These are phyloP conservation scores for Talaromyces proteolyticus DNA, from an alignment of 495 filamentous ascomycete species.

Conservation along the genomic window DNA sequence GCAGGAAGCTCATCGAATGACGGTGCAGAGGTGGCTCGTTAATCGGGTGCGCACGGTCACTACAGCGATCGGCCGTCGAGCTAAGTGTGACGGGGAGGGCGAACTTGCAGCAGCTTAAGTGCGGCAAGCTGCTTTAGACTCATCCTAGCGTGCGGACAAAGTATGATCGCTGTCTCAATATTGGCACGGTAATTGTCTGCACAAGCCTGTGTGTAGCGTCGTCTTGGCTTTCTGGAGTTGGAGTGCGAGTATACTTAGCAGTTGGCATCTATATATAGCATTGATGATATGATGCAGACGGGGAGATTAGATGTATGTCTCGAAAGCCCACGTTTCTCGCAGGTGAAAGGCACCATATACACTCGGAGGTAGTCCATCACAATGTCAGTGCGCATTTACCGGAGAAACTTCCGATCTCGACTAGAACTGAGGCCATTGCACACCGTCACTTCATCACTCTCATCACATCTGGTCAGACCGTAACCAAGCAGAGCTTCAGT, in stretches of 20 bases:
- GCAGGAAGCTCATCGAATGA: background rate
- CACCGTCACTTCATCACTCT: no score
- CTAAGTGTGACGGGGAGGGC: constrained; percentile 2
- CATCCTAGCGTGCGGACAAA: background rate
- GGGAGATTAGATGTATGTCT: background rate
- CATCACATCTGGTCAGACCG: no score
- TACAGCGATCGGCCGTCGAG: constrained; percentile 1
- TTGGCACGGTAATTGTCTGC: no score
- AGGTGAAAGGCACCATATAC: no score
- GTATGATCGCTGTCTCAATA: background rate
- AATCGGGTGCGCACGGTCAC: constrained; percentile 1
- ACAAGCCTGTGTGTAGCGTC: background rate
- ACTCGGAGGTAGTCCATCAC: no score
- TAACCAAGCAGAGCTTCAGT: no score
- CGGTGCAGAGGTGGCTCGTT: background rate
- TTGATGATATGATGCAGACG: background rate
- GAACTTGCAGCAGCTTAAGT: background rate
- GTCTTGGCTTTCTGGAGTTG: background rate
- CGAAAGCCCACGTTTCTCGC: no score
- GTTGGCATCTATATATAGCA: background rate
- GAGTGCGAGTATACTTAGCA: no score
- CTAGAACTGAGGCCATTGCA: no score
- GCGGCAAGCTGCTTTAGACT: background rate
- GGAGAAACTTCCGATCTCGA: no score
- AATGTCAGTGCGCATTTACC: no score